Conservation (phyloP, 345 rosid genomes). For the Brassica juncea region DNA sequence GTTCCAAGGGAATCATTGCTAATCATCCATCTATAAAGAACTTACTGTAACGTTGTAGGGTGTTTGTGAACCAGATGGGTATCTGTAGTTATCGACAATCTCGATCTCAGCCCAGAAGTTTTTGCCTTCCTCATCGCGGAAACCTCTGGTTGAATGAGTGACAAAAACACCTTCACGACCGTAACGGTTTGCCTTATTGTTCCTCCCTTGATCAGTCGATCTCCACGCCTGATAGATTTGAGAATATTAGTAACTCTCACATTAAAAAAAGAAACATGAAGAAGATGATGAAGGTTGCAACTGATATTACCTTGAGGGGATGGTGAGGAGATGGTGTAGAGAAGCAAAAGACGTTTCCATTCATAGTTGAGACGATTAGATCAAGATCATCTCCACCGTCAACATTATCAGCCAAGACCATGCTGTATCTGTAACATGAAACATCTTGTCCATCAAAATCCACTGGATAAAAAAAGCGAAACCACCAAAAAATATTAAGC, state of each 20-base stretch:
- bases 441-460: conserved; percentile 20
- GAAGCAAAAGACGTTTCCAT: conserved; percentile 98
- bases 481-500: background rate
- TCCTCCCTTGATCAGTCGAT: conserved; percentile 89
- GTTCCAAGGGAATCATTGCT: conserved; percentile 1
- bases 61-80: conserved; percentile 86
- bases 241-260: conserved; percentile 56
- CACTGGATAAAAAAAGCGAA: conserved; percentile 2
- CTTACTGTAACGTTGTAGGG: conserved; percentile 96
- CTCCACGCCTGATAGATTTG: conserved; percentile 85
- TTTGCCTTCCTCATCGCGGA: conserved; percentile 99
- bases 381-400: conserved; percentile 99
- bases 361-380: conserved; percentile 95
- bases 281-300: background rate
- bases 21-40: conserved; percentile 9
- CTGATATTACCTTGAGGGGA: conserved; percentile 81
- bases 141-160: conserved; percentile 84
- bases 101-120: conserved; percentile 96
- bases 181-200: conserved; percentile 67
- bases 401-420: conserved; percentile 96
- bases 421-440: conserved; percentile 70
- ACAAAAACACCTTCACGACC: conserved; percentile 82
- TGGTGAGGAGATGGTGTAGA: conserved; percentile 97
- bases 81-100: conserved; percentile 81
- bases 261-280: conserved; percentile 11